Percentiles rank a stretch among this genome's conserved stretches.
phyloP scores from a whole-genome alignment of 768 basidiomycete species.

The Lactifluus piperatus region DNA sequence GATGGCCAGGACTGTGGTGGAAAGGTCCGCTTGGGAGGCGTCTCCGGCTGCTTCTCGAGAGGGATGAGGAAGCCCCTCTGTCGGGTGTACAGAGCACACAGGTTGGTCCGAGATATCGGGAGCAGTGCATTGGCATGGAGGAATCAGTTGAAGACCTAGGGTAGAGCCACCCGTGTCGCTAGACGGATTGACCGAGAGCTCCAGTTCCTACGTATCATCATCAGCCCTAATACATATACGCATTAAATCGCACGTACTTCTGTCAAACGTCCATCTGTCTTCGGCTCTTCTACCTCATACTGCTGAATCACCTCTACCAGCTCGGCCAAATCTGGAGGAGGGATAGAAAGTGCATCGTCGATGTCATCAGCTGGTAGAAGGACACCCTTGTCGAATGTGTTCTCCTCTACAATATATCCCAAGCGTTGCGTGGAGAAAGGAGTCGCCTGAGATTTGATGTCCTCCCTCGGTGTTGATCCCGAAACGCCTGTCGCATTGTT shows the following conservation, averaged over 20 bases:
- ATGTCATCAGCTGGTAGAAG: neutral
- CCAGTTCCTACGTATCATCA: neutral
- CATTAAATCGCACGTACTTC: neutral
- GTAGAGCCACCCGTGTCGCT: neutral
- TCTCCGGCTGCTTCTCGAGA: neutral
- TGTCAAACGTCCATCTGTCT: neutral
- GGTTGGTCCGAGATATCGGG: neutral
- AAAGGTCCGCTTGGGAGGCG: neutral
- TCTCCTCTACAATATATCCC: constrained; percentile 13
- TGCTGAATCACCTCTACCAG: neutral
- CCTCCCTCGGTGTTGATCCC: neutral
- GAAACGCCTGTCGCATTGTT: neutral
- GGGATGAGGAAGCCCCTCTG: neutral
- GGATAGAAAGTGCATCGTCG: constrained; percentile 6
- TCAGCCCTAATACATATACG: neutral
- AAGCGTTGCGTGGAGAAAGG: neutral
- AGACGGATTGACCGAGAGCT: neutral
- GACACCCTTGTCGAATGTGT: neutral
- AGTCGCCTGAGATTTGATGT: neutral
- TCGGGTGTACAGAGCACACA: neutral
- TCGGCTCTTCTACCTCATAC: constrained; percentile 14
- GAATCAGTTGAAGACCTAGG: neutral
- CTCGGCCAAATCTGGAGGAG: constrained; percentile 1
- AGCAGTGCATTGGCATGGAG: neutral
- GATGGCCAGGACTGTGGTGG: neutral